These are phyloP conservation scores for Aspergillus sp. DNA, from an alignment of 2,329 filamentous ascomycete species.

Conservation along the genomic window DNA sequence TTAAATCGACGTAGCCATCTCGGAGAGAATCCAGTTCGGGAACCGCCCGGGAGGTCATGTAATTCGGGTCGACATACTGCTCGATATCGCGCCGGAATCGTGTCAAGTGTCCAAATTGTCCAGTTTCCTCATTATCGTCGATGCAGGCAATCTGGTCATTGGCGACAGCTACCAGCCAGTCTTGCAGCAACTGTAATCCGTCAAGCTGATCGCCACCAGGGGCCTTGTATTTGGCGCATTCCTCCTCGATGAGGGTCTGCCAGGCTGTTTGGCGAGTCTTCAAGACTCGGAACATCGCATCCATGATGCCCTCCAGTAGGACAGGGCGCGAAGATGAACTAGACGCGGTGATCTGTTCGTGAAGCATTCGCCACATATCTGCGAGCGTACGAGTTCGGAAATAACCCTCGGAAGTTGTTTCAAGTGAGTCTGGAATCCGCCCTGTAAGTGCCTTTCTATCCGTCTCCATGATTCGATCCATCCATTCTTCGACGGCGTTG, in stretches of 20 bases:
- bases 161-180: slow-evolving; percentile 94
- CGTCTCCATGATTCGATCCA: slow-evolving; percentile 82
- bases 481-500: slow-evolving; percentile 94
- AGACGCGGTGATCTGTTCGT: slow-evolving; percentile 85
- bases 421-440: slow-evolving; percentile 75
- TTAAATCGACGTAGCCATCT: slow-evolving; percentile 92
- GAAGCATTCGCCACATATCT: slow-evolving; percentile 96
- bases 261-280: slow-evolving; percentile 79
- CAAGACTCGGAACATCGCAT: slow-evolving; percentile 89
- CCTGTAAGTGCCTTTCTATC: slow-evolving; percentile 80
- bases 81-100: slow-evolving; percentile 84
- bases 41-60: slow-evolving; percentile 69
- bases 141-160: slow-evolving; percentile 99
- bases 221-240: slow-evolving; percentile 70
- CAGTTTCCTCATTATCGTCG: slow-evolving; percentile 77
- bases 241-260: slow-evolving; percentile 85
- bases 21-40: slow-evolving; percentile 72
- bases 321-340: slow-evolving; percentile 82
- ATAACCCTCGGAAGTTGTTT: slow-evolving; percentile 83
- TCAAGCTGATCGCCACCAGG: slow-evolving; percentile 54
- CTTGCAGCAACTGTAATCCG: slow-evolving; percentile 70
- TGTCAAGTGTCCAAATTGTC: slow-evolving; percentile 77
- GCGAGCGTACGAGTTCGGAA: slow-evolving; percentile 89
- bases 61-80: slow-evolving; percentile 74
- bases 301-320: slow-evolving; percentile 91